These are phyloP conservation scores for Thelonectria discophora DNA, from an alignment of 2,329 filamentous ascomycete species.

Conservation along the genomic window DNA sequence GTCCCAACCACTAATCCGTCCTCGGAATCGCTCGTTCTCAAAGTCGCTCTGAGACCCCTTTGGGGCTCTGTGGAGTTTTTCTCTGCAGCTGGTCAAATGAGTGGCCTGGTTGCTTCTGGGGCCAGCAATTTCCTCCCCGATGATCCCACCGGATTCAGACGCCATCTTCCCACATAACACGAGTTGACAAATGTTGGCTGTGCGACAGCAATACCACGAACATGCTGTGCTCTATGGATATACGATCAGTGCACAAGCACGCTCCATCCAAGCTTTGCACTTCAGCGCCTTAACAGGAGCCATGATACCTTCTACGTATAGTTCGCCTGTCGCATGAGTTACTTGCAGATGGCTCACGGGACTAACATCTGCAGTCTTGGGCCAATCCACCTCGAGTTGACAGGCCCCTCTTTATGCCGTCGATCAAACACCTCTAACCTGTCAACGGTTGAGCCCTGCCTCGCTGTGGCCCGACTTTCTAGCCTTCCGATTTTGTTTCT, in stretches of 20 bases:
- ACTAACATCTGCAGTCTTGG: neutral
- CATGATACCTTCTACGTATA: too few relatives aligned
- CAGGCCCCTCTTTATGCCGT: slow-evolving; percentile 11
- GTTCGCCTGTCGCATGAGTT: slow-evolving; percentile 7
- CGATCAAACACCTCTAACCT: slow-evolving; percentile 11
- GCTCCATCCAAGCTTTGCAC: neutral
- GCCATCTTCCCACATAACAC: slow-evolving; percentile 24
- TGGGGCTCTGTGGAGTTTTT: slow-evolving; percentile 1
- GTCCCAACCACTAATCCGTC: slow-evolving; percentile 3
- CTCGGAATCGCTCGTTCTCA: slow-evolving; percentile 3
- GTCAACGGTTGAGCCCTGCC: neutral
- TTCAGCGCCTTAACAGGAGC: neutral
- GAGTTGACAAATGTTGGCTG: slow-evolving; percentile 8
- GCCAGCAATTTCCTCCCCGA: slow-evolving; percentile 39
- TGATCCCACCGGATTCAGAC: slow-evolving; percentile 29
- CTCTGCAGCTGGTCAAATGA: slow-evolving; percentile 29
- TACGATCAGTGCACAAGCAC: neutral
- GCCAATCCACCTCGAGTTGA: slow-evolving; percentile 4
- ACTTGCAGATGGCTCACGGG: slow-evolving; percentile 7
- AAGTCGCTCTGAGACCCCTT: slow-evolving; percentile 9
- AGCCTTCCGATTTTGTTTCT: neutral
- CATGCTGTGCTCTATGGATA: neutral
- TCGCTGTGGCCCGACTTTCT: neutral
- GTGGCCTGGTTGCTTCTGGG: slow-evolving; percentile 27
- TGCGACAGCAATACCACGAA: neutral